Base-by-base conservation (phyloP, 345 rosid genomes). In the Gossypium turneri region DNA sequence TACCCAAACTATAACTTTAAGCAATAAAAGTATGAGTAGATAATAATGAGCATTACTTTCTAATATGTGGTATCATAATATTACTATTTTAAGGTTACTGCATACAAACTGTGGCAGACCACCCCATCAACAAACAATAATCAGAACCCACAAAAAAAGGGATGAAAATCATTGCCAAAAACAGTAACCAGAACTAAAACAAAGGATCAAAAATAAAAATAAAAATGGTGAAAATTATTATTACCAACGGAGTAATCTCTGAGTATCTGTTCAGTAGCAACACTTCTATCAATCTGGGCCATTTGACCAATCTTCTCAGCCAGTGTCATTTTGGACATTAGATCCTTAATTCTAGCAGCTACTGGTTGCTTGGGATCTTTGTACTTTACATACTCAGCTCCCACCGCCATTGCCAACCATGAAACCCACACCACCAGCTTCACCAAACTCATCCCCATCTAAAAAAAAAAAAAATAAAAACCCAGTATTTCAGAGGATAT, bases 301-400 rank as follows among this genome's bases (percentile, higher is more conserved):
- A 88, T 85, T 80, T 88, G 91, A 48, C 88, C 89, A 77, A 88
- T 85, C 85, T 88, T 88, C 82, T 88, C 89, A 29, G 83, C 84
- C 12, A 88, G 52, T 17, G 88, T 82, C 91, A 88, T 88, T 75
- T 79, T 75, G 78, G 79, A 63, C 20, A 84, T 56, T 51, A 88
- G 78, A 78, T 88, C 89, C 47, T 66, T 63, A 61, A 85, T 78
- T 63, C 91, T 82, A 63, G 64, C 82, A n/a, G 78, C 74, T 13
- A 79, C 83, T 7, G 78, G 81, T 73, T 79, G 87, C 47, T 84
- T 81, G 9, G 88, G 85, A 61, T 88, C 91, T 58, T 84, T 88
- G 84, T 85, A 88, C 43, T 70, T 38, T 0, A 79, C 65, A 83
- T 85, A 83, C 62, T 82, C 88, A 2, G 82, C 83, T 48, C 73